Conservation (phyloP, 2,329 filamentous ascomycete genomes). For the Plectosphaerella cucumerina region DNA sequence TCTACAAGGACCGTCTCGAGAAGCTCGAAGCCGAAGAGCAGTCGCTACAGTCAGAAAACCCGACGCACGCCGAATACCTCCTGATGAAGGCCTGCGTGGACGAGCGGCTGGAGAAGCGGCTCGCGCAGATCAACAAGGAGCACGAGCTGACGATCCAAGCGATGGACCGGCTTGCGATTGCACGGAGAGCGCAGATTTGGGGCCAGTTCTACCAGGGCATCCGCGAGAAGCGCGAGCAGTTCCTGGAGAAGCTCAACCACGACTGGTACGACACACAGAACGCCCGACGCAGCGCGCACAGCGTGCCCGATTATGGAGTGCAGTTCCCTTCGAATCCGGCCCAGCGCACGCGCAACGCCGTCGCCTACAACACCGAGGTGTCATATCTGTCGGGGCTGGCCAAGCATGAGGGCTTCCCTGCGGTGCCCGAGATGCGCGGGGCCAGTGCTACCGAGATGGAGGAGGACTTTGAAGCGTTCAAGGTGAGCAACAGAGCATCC, state of each 20-base stretch:
- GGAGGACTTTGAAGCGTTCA: slow-evolving; percentile 84
- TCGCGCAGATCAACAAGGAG: slow-evolving; percentile 70
- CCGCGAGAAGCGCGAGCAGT: slow-evolving; percentile 75
- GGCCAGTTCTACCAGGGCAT: slow-evolving; percentile 87
- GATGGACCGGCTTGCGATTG: slow-evolving; percentile 70
- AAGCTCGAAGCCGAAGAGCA: slow-evolving; percentile 70
- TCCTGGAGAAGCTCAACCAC: slow-evolving; percentile 76
- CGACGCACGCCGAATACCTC: slow-evolving; percentile 87
- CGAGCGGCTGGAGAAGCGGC: slow-evolving; percentile 74
- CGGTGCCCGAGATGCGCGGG: slow-evolving; percentile 78
- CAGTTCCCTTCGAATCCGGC: slow-evolving; percentile 73
- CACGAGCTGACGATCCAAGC: slow-evolving; percentile 70
- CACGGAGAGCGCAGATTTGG: slow-evolving; percentile 80
- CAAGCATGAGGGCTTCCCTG: slow-evolving; percentile 94
- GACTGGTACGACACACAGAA: slow-evolving; percentile 92
- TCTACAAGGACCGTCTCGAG: slow-evolving; percentile 84
- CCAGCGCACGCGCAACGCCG: slow-evolving; percentile 77
- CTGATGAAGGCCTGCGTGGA: slow-evolving; percentile 87
- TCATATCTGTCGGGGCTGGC: slow-evolving; percentile 86
- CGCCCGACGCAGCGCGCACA: slow-evolving; percentile 76
- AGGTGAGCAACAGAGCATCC: slow-evolving; percentile 43
- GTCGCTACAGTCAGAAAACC: slow-evolving; percentile 53
- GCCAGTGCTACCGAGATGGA: slow-evolving; percentile 72
- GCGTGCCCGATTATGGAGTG: slow-evolving; percentile 76
- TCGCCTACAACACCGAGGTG: slow-evolving; percentile 92